phyloP scores from a whole-genome alignment of 352 stramenopile species.

The Nothophytophthora sp. region DNA sequence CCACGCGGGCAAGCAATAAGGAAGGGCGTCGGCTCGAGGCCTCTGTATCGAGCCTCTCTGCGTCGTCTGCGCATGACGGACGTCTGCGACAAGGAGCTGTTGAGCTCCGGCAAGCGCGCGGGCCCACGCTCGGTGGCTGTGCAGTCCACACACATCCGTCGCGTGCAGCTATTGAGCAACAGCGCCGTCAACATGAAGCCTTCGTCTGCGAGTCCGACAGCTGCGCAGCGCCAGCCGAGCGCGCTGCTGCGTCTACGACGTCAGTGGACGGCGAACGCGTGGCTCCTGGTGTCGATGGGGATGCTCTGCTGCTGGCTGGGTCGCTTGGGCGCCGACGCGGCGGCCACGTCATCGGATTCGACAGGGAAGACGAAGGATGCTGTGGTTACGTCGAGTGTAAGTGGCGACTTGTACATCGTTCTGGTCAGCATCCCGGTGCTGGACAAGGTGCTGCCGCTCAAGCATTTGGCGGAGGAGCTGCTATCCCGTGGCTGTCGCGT shows the following conservation, averaged over 20 bases:
- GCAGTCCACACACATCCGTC: constrained; percentile 50
- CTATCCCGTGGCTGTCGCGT: constrained; percentile 74
- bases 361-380: constrained; percentile 11
- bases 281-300: constrained; percentile 29
- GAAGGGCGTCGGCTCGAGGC: too few species aligned
- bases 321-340: constrained; percentile 9
- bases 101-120: constrained; percentile 14
- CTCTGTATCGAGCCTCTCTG: too few species aligned
- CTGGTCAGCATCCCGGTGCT: constrained; percentile 85
- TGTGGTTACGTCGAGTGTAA: not conserved
- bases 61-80: too few species aligned
- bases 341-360: not conserved
- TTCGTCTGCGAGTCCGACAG: not conserved
- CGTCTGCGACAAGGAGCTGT: too few species aligned
- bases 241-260: constrained; percentile 14
- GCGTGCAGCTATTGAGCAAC: constrained; percentile 26
- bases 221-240: constrained; percentile 4
- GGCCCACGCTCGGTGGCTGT: constrained; percentile 53
- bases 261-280: constrained; percentile 36
- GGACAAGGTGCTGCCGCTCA: constrained; percentile 82
- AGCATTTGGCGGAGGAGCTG: constrained; percentile 74
- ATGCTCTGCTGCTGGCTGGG: constrained; percentile 28
- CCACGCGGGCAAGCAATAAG: too few species aligned
- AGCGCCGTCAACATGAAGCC: not conserved
- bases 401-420: constrained; percentile 70